Conservation (phyloP, 2,329 filamentous ascomycete species). For the Talaromyces rugulosus region DNA sequence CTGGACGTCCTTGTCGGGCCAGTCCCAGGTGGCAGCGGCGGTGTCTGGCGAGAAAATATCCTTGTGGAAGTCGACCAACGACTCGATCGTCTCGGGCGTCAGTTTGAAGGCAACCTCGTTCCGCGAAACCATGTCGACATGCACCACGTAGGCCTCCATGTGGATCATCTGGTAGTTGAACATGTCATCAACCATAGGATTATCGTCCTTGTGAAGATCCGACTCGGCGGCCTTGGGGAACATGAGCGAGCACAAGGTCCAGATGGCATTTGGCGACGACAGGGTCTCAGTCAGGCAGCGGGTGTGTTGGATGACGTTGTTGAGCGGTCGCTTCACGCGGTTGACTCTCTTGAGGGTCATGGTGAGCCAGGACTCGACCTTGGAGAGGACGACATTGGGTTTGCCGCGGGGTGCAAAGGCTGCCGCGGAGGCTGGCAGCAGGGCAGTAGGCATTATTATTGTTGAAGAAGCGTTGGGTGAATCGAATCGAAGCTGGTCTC, state of each 20-base stretch:
- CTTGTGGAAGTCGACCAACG: conserved; percentile 92
- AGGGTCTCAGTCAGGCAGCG: conserved; percentile 92
- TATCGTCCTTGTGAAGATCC: conserved; percentile 75
- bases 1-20: conserved; percentile 94
- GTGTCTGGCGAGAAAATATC: conserved; percentile 89
- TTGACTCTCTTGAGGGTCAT: conserved; percentile 96
- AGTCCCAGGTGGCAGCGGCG: conserved; percentile 84
- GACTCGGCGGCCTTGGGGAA: conserved; percentile 82
- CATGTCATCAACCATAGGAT: conserved; percentile 78
- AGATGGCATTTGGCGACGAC: conserved; percentile 85
- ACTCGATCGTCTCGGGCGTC: conserved; percentile 88
- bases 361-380: conserved; percentile 94
- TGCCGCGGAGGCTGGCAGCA: conserved; percentile 90
- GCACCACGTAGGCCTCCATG: conserved; percentile 94
- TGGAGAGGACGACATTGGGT: conserved; percentile 90
- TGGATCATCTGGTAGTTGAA: conserved; percentile 93
- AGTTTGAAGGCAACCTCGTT: conserved; percentile 98
- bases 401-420: conserved; percentile 92
- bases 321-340: conserved; percentile 91
- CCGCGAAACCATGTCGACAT: conserved; percentile 97
- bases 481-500: conserved; percentile 44
- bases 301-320: conserved; percentile 93
- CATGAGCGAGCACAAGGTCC: conserved; percentile 91
- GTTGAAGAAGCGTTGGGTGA: conserved; percentile 29
- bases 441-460: conserved; percentile 76